These are phyloP conservation scores for Pseudogymnoascus sp. DNA, from an alignment of 2,329 filamentous ascomycete species.

Conservation along the genomic window DNA sequence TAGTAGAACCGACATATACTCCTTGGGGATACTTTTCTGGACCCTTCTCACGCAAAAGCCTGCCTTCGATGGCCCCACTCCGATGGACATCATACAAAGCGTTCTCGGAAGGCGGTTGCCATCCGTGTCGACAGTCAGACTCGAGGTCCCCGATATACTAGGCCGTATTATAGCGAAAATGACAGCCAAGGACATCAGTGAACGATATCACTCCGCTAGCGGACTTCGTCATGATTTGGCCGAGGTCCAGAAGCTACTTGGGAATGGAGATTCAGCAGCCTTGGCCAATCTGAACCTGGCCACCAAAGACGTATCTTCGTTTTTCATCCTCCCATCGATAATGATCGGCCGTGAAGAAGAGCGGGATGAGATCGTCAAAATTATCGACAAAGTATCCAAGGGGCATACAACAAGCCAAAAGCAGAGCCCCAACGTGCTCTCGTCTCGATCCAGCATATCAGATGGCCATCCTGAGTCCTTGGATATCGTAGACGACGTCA, in stretches of 20 bases:
- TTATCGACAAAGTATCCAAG: constrained; percentile 71
- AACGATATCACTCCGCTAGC: constrained; percentile 83
- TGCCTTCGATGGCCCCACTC: constrained; percentile 71
- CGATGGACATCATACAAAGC: constrained; percentile 86
- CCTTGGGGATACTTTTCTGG: constrained; percentile 84
- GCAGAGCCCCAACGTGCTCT: constrained; percentile 40
- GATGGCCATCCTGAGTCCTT: constrained; percentile 28
- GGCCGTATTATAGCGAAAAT: constrained; percentile 84
- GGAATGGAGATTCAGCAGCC: constrained; percentile 64
- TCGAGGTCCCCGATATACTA: constrained; percentile 78
- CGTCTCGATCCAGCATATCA: constrained; percentile 49
- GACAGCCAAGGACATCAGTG: constrained; percentile 79
- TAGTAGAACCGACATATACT: constrained; percentile 88
- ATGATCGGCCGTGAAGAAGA: constrained; percentile 78
- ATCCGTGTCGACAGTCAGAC: constrained; percentile 66
- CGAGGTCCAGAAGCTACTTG: constrained; percentile 66
- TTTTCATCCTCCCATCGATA: constrained; percentile 75
- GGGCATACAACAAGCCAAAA: constrained; percentile 49
- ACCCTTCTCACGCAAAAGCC: constrained; percentile 72
- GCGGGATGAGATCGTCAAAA: constrained; percentile 59
- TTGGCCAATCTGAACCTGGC: constrained; percentile 71
- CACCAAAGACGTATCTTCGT: constrained; percentile 82
- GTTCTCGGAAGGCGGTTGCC: constrained; percentile 75
- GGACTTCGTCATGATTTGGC: constrained; percentile 77
- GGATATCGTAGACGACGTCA: constrained; percentile 46